Conservation (phyloP, 306 rosid species). For the Macrotyloma uniflorum region DNA sequence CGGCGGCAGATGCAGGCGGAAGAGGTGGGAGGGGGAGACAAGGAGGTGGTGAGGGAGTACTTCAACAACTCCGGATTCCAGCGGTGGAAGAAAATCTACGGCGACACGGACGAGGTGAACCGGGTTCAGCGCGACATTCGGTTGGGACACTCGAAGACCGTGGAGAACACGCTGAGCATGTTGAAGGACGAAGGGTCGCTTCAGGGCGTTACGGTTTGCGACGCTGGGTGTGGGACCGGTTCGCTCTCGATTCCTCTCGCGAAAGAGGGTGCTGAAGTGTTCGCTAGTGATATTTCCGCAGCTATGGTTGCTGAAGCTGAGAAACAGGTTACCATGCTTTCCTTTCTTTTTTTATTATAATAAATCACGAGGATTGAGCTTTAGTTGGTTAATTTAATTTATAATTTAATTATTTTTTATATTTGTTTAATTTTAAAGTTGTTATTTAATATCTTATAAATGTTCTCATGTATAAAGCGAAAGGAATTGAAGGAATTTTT, state of each 20-base stretch:
- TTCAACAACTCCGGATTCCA: slow-evolving; percentile 91
- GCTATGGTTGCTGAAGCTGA: slow-evolving; percentile 93
- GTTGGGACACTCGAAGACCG: slow-evolving; percentile 86
- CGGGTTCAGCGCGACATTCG: slow-evolving; percentile 81
- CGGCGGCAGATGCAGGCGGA: slow-evolving; percentile 80
- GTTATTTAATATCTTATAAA: too few species aligned
- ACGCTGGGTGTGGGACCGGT: slow-evolving; percentile 99
- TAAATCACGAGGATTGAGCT: background rate
- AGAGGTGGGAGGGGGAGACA: slow-evolving; percentile 94
- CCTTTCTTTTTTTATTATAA: background rate
- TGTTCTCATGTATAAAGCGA: too few species aligned
- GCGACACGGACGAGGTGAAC: slow-evolving; percentile 91
- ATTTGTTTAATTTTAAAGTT: too few species aligned
- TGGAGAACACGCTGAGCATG: slow-evolving; percentile 73
- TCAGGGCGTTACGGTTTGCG: slow-evolving; percentile 71
- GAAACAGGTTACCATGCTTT: slow-evolving; percentile 53
- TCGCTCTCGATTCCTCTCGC: slow-evolving; percentile 85
- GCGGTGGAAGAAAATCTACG: slow-evolving; percentile 94
- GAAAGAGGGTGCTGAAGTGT: slow-evolving; percentile 73
- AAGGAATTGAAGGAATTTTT: too few species aligned
- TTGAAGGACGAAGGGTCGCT: slow-evolving; percentile 71
- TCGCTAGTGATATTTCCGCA: slow-evolving; percentile 79
- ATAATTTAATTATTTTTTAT: too few species aligned
- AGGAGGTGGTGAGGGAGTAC: slow-evolving; percentile 91
- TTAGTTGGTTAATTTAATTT: background rate